These are phyloP conservation scores for Albophoma yamanashiensis DNA, from an alignment of 2,329 filamentous ascomycete genomes.

Conservation along the genomic window DNA sequence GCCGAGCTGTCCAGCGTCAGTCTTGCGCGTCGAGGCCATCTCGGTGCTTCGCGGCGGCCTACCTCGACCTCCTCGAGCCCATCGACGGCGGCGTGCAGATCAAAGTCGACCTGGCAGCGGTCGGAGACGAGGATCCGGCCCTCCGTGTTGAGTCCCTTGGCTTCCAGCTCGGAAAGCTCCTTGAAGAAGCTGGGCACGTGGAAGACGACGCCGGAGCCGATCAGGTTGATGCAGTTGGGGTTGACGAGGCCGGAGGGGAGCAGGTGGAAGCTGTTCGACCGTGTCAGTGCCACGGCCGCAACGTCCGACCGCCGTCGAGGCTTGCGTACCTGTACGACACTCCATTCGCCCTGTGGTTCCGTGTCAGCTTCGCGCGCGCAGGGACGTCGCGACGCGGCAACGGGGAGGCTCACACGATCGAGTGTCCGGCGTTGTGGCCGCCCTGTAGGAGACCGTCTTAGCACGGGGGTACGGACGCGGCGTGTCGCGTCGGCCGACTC, in stretches of 20 bases:
- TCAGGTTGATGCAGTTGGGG: slow-evolving; percentile 57
- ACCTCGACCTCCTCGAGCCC: slow-evolving; percentile 53
- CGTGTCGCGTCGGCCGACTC: slow-evolving; percentile 9
- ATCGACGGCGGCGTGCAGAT: slow-evolving; percentile 57
- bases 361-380: neutral
- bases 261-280: slow-evolving; percentile 42
- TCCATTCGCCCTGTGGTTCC: slow-evolving; percentile 13
- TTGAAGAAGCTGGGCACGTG: slow-evolving; percentile 37
- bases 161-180: slow-evolving; percentile 28
- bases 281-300: slow-evolving; percentile 1
- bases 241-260: slow-evolving; percentile 63
- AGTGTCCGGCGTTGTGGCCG: slow-evolving; percentile 18
- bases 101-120: slow-evolving; percentile 52
- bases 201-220: slow-evolving; percentile 60
- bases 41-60: slow-evolving; percentile 13
- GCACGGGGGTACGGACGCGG: slow-evolving; percentile 7
- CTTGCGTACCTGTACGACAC: slow-evolving; percentile 23
- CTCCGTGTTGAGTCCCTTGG: slow-evolving; percentile 13
- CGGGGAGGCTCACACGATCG: slow-evolving; percentile 8
- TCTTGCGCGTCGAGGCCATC: neutral
- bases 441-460: slow-evolving; percentile 12
- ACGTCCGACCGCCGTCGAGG: slow-evolving; percentile 3
- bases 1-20: neutral
- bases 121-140: slow-evolving; percentile 52
- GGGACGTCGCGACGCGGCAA: neutral